phyloP scores from a whole-genome alignment of 106 monocot species.

The Vanilla planifolia region DNA sequence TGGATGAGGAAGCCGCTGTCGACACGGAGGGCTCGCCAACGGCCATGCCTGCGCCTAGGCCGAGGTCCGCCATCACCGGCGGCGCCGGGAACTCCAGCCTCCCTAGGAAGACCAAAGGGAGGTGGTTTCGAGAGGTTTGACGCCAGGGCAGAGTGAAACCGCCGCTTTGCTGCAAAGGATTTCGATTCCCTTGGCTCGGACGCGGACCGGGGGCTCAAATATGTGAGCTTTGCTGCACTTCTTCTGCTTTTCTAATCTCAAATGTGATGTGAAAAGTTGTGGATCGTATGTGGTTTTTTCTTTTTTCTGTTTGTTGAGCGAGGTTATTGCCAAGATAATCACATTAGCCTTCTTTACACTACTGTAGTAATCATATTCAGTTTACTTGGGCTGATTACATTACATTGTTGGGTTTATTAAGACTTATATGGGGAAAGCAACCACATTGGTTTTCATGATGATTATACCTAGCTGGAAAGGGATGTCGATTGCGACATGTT shows the following conservation, averaged over 20 bases:
- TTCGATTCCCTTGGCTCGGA: constrained; percentile 66
- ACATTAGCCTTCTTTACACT: too few relatives aligned
- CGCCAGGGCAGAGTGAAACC: constrained; percentile 36
- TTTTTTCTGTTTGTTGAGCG: too few relatives aligned
- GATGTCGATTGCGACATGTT: too few relatives aligned
- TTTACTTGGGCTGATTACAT: too few relatives aligned
- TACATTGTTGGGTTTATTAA: too few relatives aligned
- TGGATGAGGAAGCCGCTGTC: constrained; percentile 73
- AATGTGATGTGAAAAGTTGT: too few relatives aligned
- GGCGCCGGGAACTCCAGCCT: constrained; percentile 19
- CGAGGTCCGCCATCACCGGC: constrained; percentile 72
- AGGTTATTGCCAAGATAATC: too few relatives aligned
- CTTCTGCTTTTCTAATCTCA: background rate
- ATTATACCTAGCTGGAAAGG: too few relatives aligned
- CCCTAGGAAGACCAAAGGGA: constrained; percentile 71
- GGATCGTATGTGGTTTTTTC: too few relatives aligned
- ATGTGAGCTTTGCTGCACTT: constrained; percentile 59
- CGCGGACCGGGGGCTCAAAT: constrained; percentile 65
- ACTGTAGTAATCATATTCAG: too few relatives aligned
- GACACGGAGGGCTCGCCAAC: constrained; percentile 21
- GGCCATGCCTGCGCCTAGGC: constrained; percentile 32
- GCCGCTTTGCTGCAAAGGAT: constrained; percentile 44
- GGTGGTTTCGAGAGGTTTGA: constrained; percentile 78
- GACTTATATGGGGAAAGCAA: too few relatives aligned
- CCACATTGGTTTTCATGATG: too few relatives aligned